Evolutionary conservation across 345 rosid species (phyloP).

Genomic region (Eucalyptus fibrosa): DNA sequence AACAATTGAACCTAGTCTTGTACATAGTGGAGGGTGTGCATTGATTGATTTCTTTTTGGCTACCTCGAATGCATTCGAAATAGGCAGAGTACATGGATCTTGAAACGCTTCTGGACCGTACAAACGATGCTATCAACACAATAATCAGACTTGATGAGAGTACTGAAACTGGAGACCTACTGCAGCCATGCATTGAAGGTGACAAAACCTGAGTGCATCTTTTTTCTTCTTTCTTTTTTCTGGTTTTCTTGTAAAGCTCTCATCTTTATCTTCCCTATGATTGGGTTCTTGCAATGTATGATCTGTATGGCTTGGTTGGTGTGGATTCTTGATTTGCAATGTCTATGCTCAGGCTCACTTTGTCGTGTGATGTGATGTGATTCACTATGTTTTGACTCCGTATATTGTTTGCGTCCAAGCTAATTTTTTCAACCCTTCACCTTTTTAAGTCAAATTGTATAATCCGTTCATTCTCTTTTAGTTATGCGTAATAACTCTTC

Average conservation of each 20-base stretch:
- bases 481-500: not conserved
- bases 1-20: not conserved
- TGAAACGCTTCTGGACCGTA: conserved; percentile 38
- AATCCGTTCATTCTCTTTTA: not conserved
- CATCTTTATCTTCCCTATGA: not conserved
- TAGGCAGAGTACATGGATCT: conserved; percentile 60
- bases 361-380: not conserved
- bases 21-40: not conserved
- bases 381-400: not conserved
- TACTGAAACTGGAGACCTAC: conserved; percentile 47
- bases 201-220: not conserved
- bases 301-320: not conserved
- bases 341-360: not conserved
- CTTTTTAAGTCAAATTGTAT: not conserved
- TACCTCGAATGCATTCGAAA: not conserved
- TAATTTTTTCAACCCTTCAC: not conserved
- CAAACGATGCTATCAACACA: conserved; percentile 58
- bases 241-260: not conserved
- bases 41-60: not conserved
- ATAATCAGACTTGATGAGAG: conserved; percentile 49
- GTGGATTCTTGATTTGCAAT: not conserved
- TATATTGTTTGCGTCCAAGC: not conserved
- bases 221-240: not conserved
- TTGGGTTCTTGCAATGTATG: not conserved
- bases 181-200: conserved; percentile 79